Evolutionary conservation across 2,329 filamentous ascomycete species (phyloP), one percentile per base, ranked within the genome.

Genomic region (Coleophoma crateriformis): DNA sequence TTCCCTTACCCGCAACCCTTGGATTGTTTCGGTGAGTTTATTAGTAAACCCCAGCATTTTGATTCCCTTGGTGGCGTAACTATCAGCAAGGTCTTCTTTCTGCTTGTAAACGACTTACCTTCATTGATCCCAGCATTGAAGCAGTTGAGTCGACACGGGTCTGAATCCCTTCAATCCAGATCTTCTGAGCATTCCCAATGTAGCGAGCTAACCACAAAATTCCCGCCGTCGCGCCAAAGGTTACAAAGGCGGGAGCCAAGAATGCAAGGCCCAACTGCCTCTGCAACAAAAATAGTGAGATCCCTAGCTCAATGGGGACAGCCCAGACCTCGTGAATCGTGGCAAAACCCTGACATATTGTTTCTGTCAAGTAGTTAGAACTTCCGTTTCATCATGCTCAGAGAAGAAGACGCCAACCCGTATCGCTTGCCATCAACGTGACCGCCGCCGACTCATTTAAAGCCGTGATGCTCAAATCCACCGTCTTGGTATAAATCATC

Each of bases 1-100:
- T 53, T 74, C 72, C 1, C 60, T 47, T 1, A 66, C 55, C 13
- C 72, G 61, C 0, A 72, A 52, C 12, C 59, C 48, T 37, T 71
- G 69, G 1, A 73, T 51, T 13, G 63, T 58, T 2, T 52, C 38
- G 3, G 58, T 55, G 20, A 72, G 57, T 32, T 59, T 64, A 32
- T 64, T 60, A 1, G 63, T 65, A 5, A 74, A 60, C 1, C 62
- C 63, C 41, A 63, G 55, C 59, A 66, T 63, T 49, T 66, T 67
- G 33, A 64, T 56, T 5, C 56, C 58, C 57, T 61, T 37, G 5
- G 27, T 27, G 32, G 3, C 14, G 39, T 8, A 27, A 10, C 14
- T 10, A 27, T 27, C 5, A 27, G 27, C 27, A 27, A 27, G 27
- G 7, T 27, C 27, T 10, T 10, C 27, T 27, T 27, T 10, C 2